A percentile compares a stretch with the other conserved stretches of the same genome.
phyloP scores from a whole-genome alignment of 148 eudicot genomes.

The Heliosperma pusillum region DNA sequence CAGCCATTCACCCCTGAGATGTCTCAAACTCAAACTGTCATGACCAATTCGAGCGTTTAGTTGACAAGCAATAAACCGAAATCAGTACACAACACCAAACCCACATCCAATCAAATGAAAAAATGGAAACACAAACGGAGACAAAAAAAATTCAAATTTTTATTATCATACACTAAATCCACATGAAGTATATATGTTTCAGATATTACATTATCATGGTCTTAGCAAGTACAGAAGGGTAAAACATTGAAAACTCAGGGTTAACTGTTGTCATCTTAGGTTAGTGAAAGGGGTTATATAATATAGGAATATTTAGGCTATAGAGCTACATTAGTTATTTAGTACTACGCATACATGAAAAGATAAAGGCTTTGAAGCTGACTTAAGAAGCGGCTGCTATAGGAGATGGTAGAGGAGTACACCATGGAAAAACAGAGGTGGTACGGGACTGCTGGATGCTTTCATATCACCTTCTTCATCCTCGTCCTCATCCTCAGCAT shows the following conservation, averaged over 20 bases:
- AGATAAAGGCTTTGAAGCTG: neutral
- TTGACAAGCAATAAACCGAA: neutral
- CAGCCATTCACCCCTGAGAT: neutral
- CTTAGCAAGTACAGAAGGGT: constrained; percentile 10
- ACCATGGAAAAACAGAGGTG: constrained; percentile 30
- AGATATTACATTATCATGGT: constrained; percentile 9
- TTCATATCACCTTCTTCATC: constrained; percentile 30
- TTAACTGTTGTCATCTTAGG: constrained; percentile 5
- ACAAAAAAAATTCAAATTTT: neutral
- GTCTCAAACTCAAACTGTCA: neutral
- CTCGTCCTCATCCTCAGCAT: constrained; percentile 66
- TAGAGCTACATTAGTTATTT: constrained; percentile 7
- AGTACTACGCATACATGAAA: constrained; percentile 17
- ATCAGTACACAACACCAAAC: neutral
- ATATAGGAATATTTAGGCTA: neutral
- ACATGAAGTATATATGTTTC: neutral
- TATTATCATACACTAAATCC: neutral
- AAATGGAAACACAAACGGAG: neutral
- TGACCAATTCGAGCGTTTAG: neutral
- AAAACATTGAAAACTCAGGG: constrained; percentile 5
- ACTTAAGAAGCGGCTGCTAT: constrained; percentile 52
- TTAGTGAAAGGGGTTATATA: constrained; percentile 17
- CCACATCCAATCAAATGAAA: neutral
- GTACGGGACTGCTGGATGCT: constrained; percentile 15
- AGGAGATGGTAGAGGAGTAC: constrained; percentile 29